Conservation (phyloP, 2,329 filamentous ascomycete genomes). For the Macrophomina phaseolina region DNA sequence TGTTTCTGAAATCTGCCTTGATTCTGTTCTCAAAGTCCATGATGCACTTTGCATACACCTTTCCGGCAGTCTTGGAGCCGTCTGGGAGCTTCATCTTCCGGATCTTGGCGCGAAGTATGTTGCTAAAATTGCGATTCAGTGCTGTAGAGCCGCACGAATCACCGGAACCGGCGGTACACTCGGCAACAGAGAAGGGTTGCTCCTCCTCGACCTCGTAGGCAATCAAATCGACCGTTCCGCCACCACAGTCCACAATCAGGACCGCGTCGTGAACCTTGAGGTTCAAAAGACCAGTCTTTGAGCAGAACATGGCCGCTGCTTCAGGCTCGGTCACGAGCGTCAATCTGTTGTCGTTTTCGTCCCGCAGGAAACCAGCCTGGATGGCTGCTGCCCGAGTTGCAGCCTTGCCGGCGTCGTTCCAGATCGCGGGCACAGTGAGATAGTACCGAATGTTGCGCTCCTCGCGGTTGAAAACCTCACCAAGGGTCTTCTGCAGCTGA, state of each 20-base stretch:
- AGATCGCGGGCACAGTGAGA: conserved; percentile 97
- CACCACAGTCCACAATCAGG: conserved; percentile 96
- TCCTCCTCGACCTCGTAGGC: conserved; percentile 99
- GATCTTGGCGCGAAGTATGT: conserved; percentile 96
- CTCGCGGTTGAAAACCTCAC: conserved; percentile 96
- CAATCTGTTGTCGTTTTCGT: conserved; percentile 96
- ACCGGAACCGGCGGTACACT: conserved; percentile 95
- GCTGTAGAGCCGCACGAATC: conserved; percentile 99
- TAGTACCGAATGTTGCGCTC: conserved; percentile 98
- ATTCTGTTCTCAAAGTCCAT: conserved; percentile 99
- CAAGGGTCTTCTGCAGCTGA: conserved; percentile 92
- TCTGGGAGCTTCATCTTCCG: conserved; percentile 99
- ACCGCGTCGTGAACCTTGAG: conserved; percentile 99
- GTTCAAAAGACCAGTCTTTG: conserved; percentile 93
- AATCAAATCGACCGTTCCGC: conserved; percentile 98
- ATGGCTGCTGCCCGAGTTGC: conserved; percentile 95
- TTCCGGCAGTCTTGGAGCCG: conserved; percentile 94
- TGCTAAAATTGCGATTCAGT: conserved; percentile 96
- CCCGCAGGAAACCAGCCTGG: conserved; percentile 92
- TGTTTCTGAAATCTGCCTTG: conserved; percentile 99
- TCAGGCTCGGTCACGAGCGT: conserved; percentile 96
- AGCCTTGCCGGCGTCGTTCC: conserved; percentile 98
- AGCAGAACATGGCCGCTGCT: conserved; percentile 95
- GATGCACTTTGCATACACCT: conserved; percentile 98
- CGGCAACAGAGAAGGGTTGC: conserved; percentile 93